Conservation (phyloP, 2,329 filamentous ascomycete genomes). For the Paecilomyces dactylethromorphus region DNA sequence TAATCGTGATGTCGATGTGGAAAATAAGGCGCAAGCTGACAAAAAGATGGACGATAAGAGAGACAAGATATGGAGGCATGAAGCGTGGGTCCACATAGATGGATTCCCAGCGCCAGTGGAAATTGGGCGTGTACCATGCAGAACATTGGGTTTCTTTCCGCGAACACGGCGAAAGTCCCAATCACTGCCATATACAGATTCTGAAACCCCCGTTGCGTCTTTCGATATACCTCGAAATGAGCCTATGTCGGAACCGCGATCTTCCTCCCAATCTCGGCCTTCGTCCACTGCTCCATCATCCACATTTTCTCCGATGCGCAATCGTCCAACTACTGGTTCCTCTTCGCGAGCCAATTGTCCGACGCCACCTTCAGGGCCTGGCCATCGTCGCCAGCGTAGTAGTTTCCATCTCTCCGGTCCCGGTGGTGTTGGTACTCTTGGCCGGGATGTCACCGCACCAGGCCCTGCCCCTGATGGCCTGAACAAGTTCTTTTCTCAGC, state of each 20-base stretch:
- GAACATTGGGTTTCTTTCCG: conserved; percentile 83
- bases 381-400: conserved; percentile 35
- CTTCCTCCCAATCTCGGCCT: conserved; percentile 15
- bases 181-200: conserved; percentile 50
- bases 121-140: conserved; percentile 75
- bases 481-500: conserved; percentile 76
- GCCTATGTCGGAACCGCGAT: conserved; percentile 9
- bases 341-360: conserved; percentile 16
- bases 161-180: conserved; percentile 79
- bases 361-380: conserved; percentile 24
- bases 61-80: conserved; percentile 72
- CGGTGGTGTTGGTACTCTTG: conserved; percentile 81
- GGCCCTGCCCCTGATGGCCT: conserved; percentile 80
- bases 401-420: conserved; percentile 67
- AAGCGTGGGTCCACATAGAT: conserved; percentile 81
- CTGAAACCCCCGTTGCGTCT: conserved; percentile 40
- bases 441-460: conserved; percentile 41
- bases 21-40: conserved; percentile 6
- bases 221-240: conserved; percentile 17
- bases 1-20: conserved; percentile 2
- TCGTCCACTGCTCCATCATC: conserved; percentile 20
- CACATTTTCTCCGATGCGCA: conserved; percentile 17
- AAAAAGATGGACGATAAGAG: conserved; percentile 41
- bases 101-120: conserved; percentile 66
- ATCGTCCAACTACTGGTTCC: conserved; percentile 21